Evolutionary conservation across 2,329 filamentous ascomycete genomes (phyloP).

Genomic region (Colletotrichum higginsianum): DNA sequence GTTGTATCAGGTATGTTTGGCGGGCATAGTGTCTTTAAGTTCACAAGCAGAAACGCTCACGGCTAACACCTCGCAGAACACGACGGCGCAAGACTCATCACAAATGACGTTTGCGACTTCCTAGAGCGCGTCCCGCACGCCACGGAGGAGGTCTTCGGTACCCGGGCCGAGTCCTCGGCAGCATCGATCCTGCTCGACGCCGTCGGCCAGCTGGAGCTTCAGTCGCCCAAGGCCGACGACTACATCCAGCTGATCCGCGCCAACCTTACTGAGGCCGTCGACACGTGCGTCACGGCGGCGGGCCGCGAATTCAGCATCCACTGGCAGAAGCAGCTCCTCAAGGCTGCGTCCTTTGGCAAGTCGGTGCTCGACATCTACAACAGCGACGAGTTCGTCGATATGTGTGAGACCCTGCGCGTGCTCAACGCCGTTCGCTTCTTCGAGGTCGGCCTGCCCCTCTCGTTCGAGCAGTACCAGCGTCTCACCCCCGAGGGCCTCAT

Average conservation of each 20-base stretch:
- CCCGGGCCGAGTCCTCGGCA: conserved; percentile 89
- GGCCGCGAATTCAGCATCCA: conserved; percentile 91
- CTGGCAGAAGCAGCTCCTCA: conserved; percentile 97
- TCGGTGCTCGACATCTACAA: conserved; percentile 98
- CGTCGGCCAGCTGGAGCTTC: conserved; percentile 89
- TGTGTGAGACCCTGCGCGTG: conserved; percentile 94
- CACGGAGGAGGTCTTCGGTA: conserved; percentile 89
- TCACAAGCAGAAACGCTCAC: neutral
- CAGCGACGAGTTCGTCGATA: conserved; percentile 98
- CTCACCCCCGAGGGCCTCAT: conserved; percentile 93
- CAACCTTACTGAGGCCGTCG: conserved; percentile 91
- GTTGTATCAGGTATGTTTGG: conserved; percentile 79
- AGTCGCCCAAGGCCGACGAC: conserved; percentile 97
- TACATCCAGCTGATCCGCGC: conserved; percentile 95
- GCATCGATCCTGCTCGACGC: conserved; percentile 95
- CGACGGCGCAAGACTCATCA: conserved; percentile 91
- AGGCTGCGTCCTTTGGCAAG: conserved; percentile 97
- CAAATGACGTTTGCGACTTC: conserved; percentile 96
- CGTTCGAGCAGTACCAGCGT: conserved; percentile 93
- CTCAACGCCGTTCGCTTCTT: conserved; percentile 94
- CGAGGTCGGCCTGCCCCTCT: conserved; percentile 89
- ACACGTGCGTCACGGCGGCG: conserved; percentile 92
- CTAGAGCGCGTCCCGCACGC: conserved; percentile 92
- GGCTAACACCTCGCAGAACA: conserved; percentile 62
- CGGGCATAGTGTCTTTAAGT: neutral